These are phyloP conservation scores for Carallia brachiata DNA, from an alignment of 345 rosid species.

Conservation along the genomic window DNA sequence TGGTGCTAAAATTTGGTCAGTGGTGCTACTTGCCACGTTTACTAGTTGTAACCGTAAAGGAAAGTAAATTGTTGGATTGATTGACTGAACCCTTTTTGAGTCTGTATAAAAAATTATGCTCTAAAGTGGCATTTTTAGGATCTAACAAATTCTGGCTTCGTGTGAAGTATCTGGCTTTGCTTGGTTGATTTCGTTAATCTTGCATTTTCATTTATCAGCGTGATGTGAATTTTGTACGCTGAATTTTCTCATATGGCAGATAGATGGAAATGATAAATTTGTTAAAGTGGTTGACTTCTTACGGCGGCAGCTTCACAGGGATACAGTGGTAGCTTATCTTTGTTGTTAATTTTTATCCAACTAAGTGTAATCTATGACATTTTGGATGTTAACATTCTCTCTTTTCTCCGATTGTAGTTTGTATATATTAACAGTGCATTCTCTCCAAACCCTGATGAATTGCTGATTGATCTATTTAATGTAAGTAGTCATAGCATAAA, in stretches of 20 bases:
- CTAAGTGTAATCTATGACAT: background rate
- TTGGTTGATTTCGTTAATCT: slow-evolving; percentile 2
- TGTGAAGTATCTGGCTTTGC: background rate
- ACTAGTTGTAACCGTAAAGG: no score
- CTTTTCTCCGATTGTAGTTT: slow-evolving; percentile 41
- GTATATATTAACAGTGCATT: slow-evolving; percentile 89
- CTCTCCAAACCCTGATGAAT: slow-evolving; percentile 88
- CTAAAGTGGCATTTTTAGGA: no score
- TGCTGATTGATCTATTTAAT: slow-evolving; percentile 69
- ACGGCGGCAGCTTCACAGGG: slow-evolving; percentile 76
- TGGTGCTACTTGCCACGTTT: no score
- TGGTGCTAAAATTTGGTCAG: no score
- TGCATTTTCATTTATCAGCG: background rate
- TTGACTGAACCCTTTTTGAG: no score
- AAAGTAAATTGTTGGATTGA: no score
- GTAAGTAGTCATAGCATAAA: slow-evolving; percentile 37
- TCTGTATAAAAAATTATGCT: no score
- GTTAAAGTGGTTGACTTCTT: slow-evolving; percentile 88
- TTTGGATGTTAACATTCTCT: slow-evolving; percentile 19
- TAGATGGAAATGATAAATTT: slow-evolving; percentile 70
- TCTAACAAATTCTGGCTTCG: background rate
- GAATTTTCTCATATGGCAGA: slow-evolving; percentile 32
- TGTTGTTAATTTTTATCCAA: slow-evolving; percentile 14
- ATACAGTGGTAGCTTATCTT: slow-evolving; percentile 59
- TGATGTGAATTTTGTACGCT: background rate